Conservation (phyloP, 2,329 filamentous ascomycete species). For the Nothomitra cinnamomea region DNA sequence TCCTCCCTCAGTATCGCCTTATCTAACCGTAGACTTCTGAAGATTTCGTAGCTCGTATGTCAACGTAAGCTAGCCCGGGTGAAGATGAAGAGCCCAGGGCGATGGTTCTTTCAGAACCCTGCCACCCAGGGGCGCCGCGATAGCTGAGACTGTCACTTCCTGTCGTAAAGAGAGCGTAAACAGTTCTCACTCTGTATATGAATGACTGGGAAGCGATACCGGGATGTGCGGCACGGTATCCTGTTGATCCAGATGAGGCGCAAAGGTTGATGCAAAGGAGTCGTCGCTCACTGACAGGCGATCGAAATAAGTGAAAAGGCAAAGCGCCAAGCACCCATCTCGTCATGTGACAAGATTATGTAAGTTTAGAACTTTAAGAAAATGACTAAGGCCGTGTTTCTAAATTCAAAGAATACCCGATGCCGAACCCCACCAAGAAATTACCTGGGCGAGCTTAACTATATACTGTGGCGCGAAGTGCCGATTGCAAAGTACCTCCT, state of each 20-base stretch:
- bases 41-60: too few species aligned
- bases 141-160: constrained; percentile 1
- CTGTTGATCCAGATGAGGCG: constrained; percentile 18
- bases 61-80: constrained; percentile 8
- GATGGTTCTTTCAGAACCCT: constrained; percentile 18
- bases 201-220: constrained; percentile 21
- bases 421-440: too few species aligned
- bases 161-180: constrained; percentile 9
- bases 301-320: constrained; percentile 1
- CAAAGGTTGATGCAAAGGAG: constrained; percentile 13
- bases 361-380: too few species aligned
- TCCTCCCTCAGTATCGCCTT: constrained; percentile 12
- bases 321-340: too few species aligned
- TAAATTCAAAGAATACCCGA: too few species aligned
- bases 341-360: too few species aligned
- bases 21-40: neutral
- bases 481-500: too few species aligned
- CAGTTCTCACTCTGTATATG: constrained; percentile 14
- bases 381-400: too few species aligned
- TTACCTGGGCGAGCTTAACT: too few species aligned
- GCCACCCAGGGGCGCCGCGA: constrained; percentile 14
- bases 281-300: neutral
- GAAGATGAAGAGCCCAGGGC: too few species aligned
- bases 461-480: too few species aligned
- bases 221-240: constrained; percentile 26